Percentiles rank a stretch among this genome's conserved stretches.
phyloP scores from a whole-genome alignment of 2,329 filamentous ascomycete genomes.

The Trichoderma koningiopsis region DNA sequence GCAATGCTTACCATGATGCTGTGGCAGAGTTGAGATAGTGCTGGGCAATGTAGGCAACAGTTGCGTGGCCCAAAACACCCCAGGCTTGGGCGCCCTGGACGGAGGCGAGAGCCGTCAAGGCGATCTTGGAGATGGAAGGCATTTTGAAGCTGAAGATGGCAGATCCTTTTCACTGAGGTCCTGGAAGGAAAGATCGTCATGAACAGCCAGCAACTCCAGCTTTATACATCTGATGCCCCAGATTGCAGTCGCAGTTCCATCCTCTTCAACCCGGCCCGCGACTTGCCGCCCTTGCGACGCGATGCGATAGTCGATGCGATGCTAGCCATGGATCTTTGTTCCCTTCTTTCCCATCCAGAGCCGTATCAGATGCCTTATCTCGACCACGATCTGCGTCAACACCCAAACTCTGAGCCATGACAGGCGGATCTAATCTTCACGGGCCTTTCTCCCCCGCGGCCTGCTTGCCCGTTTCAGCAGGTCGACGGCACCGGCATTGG shows the following conservation, averaged over 20 bases:
- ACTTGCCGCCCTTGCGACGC: neutral
- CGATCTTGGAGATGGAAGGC: conserved; percentile 25
- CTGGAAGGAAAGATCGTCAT: neutral
- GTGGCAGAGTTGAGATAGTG: conserved; percentile 50
- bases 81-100: conserved; percentile 38
- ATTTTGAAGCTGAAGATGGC: conserved; percentile 4
- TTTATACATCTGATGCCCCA: neutral
- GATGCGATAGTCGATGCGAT: neutral
- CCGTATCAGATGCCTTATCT: conserved; percentile 12
- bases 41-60: conserved; percentile 56
- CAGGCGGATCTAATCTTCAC: conserved; percentile 14
- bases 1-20: conserved; percentile 28
- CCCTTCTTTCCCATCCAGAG: neutral
- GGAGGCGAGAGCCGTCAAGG: conserved; percentile 26
- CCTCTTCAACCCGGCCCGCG: neutral
- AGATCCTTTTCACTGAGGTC: neutral
- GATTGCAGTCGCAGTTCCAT: neutral
- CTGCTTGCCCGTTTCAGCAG: conserved; percentile 29
- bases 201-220: neutral
- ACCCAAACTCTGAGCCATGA: neutral
- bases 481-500: conserved; percentile 28
- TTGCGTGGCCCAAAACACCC: conserved; percentile 53
- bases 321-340: neutral
- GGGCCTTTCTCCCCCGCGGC: conserved; percentile 11
- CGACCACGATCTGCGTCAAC: conserved; percentile 2